A percentile compares a stretch with the other conserved stretches of the same genome.
phyloP scores from a whole-genome alignment of 805 yeast genomes.

The Hanseniaspora valbyensis region DNA sequence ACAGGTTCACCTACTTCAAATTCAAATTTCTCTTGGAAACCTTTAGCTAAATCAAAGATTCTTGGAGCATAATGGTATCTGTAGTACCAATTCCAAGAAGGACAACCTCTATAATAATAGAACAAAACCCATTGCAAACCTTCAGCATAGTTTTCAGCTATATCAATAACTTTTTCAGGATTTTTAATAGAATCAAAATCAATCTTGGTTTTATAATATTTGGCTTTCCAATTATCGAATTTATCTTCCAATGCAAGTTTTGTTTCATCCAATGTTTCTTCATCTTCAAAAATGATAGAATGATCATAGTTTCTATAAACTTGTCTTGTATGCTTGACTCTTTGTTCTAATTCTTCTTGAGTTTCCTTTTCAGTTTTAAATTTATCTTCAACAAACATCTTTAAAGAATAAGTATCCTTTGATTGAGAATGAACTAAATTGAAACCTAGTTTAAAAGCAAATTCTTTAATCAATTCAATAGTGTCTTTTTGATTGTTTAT shows the following conservation, averaged over 20 bases:
- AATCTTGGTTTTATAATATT: slow-evolving; percentile 75
- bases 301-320: slow-evolving; percentile 54
- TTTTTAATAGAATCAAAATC: slow-evolving; percentile 51
- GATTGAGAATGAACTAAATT: slow-evolving; percentile 54
- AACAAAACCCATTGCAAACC: slow-evolving; percentile 95
- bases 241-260: slow-evolving; percentile 60
- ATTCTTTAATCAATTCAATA: slow-evolving; percentile 48
- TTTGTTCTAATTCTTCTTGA: slow-evolving; percentile 49
- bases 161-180: slow-evolving; percentile 45
- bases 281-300: slow-evolving; percentile 49
- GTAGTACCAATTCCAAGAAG: slow-evolving; percentile 94
- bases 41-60: slow-evolving; percentile 72
- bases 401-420: slow-evolving; percentile 45
- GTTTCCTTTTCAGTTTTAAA: slow-evolving; percentile 41
- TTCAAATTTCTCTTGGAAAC: slow-evolving; percentile 50
- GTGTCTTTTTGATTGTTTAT: slow-evolving; percentile 39
- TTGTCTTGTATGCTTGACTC: slow-evolving; percentile 42
- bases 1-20: slow-evolving; percentile 72
- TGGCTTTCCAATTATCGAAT: slow-evolving; percentile 71
- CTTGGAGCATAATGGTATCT: slow-evolving; percentile 88
- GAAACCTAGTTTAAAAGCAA: slow-evolving; percentile 58
- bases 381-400: slow-evolving; percentile 47
- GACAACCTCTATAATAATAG: slow-evolving; percentile 82
- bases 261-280: slow-evolving; percentile 36
- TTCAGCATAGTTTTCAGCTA: slow-evolving; percentile 74